phyloP scores from a whole-genome alignment of 1,139 yeast genomes.

The Williopsis jadinii region DNA sequence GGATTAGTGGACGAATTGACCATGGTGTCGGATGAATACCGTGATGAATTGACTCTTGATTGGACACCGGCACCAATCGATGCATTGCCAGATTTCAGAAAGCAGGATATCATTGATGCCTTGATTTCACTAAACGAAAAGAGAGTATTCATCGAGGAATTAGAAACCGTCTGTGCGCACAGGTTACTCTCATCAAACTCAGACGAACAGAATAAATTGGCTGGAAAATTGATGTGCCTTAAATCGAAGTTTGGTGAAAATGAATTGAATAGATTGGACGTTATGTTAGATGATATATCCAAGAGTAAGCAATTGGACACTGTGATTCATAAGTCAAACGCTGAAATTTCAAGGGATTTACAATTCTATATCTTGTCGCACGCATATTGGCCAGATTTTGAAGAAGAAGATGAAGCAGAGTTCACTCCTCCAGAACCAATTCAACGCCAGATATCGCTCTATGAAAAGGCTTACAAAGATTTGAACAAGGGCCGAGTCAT shows the following conservation, averaged over 20 bases:
- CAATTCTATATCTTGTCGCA: slow-evolving; percentile 37
- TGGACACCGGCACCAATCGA: slow-evolving; percentile 96
- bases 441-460: slow-evolving; percentile 34
- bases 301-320: slow-evolving; percentile 40
- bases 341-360: slow-evolving; percentile 11
- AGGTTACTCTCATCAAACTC: slow-evolving; percentile 44
- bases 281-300: slow-evolving; percentile 77
- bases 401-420: slow-evolving; percentile 27
- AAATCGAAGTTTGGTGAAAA: slow-evolving; percentile 61
- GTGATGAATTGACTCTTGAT: slow-evolving; percentile 29
- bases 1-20: slow-evolving; percentile 50
- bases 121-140: slow-evolving; percentile 73
- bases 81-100: slow-evolving; percentile 79
- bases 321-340: slow-evolving; percentile 19
- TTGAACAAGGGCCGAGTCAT: slow-evolving; percentile 54
- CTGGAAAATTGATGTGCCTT: slow-evolving; percentile 42
- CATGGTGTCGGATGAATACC: slow-evolving; percentile 18
- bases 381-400: slow-evolving; percentile 28
- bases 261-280: slow-evolving; percentile 65
- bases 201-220: slow-evolving; percentile 38
- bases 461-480: slow-evolving; percentile 33
- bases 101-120: slow-evolving; percentile 62
- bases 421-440: slow-evolving; percentile 43
- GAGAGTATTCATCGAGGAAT: slow-evolving; percentile 65
- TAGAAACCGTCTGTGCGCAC: slow-evolving; percentile 59